Percentiles rank a stretch among this genome's conserved stretches.
These are phyloP conservation scores for Haplosporangium gracile DNA, from an alignment of 192 early-diverging fungal genomes.

Conservation along the genomic window DNA sequence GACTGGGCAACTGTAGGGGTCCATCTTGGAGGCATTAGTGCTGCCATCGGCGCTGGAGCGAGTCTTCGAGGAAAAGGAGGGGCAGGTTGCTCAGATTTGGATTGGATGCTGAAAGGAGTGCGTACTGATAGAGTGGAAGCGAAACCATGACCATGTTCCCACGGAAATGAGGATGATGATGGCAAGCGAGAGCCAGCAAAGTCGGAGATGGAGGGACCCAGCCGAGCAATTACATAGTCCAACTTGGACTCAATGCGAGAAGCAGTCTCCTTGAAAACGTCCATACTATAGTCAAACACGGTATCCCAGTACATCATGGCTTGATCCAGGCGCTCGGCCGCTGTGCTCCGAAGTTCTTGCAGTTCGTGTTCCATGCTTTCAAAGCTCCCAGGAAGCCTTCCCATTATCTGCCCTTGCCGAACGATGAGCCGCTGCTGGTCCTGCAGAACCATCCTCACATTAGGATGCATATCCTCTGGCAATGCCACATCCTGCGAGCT, in stretches of 20 bases:
- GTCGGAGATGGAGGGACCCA: too few relatives aligned
- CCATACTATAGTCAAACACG: not conserved
- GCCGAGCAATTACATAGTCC: not conserved
- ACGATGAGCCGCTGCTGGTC: not conserved
- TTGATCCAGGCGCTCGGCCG: conserved; percentile 6
- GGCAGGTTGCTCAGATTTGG: not conserved
- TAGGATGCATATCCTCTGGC: not conserved
- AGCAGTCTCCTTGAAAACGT: not conserved
- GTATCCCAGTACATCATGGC: not conserved
- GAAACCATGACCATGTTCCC: not conserved
- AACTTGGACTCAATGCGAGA: not conserved
- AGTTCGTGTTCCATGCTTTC: conserved; percentile 4
- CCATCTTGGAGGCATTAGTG: not conserved
- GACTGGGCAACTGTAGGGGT: not conserved
- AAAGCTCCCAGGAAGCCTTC: not conserved
- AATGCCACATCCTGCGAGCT: not conserved
- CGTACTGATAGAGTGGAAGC: not conserved
- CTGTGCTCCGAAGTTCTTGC: not conserved
- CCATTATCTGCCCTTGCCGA: conserved; percentile 6
- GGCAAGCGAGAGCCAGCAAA: not conserved
- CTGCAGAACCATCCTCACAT: not conserved
- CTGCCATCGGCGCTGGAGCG: not conserved
- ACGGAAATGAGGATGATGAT: too few relatives aligned
- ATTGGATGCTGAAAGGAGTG: not conserved
- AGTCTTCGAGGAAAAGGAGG: not conserved